These are phyloP conservation scores for Cenchrus americanus DNA, from an alignment of 176 grass and related monocot genomes.

Conservation along the genomic window DNA sequence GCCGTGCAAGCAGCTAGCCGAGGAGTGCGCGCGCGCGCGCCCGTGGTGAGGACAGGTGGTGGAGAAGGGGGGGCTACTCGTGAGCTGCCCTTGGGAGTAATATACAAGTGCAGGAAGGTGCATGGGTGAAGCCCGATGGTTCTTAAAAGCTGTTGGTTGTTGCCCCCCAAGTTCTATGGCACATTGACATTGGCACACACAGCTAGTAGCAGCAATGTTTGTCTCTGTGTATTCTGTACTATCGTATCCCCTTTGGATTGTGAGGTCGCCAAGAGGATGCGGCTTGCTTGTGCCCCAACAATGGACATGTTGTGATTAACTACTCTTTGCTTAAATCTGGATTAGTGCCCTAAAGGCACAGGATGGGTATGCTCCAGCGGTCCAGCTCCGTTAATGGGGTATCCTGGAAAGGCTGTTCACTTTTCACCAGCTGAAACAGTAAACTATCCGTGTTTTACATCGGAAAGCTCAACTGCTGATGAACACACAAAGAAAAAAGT, in stretches of 20 bases:
- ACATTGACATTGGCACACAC: conserved; percentile 4
- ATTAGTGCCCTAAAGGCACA: conserved; percentile 31
- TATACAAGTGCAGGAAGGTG: conserved; percentile 53
- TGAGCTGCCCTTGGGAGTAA: conserved; percentile 51
- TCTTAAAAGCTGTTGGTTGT: conserved; percentile 45
- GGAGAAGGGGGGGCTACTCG: not conserved
- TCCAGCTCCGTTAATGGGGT: not conserved
- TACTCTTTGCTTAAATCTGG: not conserved
- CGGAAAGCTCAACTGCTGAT: not conserved
- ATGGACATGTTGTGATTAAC: conserved; percentile 26
- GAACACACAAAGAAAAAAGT: not conserved
- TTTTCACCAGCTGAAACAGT: conserved; percentile 4
- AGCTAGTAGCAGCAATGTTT: conserved; percentile 35
- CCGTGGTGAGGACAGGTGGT: not conserved
- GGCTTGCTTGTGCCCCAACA: conserved; percentile 21
- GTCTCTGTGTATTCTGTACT: not conserved
- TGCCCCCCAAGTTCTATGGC: conserved; percentile 32
- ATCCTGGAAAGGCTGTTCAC: conserved; percentile 29
- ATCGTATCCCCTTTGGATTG: not conserved
- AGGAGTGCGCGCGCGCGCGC: not conserved
- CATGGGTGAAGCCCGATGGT: conserved; percentile 44
- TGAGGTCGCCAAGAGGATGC: conserved; percentile 26
- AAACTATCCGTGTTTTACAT: not conserved
- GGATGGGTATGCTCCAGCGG: not conserved
- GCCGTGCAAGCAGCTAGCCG: not conserved